A percentile compares a stretch with the other conserved stretches of the same genome.
Evolutionary conservation across 495 filamentous ascomycete genomes (phyloP).

Genomic region (Penicillium egyptiacum): DNA sequence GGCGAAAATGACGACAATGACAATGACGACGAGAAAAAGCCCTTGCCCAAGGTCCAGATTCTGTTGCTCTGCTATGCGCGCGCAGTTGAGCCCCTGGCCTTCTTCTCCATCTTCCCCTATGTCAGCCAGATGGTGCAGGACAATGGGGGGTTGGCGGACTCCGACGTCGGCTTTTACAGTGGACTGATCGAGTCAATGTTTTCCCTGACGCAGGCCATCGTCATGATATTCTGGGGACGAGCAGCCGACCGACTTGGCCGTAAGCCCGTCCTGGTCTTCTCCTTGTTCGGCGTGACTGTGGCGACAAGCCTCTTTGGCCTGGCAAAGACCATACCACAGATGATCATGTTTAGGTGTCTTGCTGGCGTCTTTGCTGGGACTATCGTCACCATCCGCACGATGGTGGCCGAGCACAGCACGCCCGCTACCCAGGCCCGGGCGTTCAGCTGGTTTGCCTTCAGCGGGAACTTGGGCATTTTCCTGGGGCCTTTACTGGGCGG

Average conservation of each 20-base stretch:
- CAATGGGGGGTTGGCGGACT: constrained; percentile 53
- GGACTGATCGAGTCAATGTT: constrained; percentile 73
- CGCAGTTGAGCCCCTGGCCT: constrained; percentile 70
- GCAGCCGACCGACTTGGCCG: constrained; percentile 65
- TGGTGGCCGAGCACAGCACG: constrained; percentile 69
- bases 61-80: constrained; percentile 65
- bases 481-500: constrained; percentile 65
- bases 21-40: constrained; percentile 24
- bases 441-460: constrained; percentile 72
- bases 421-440: constrained; percentile 63
- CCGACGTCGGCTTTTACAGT: constrained; percentile 69
- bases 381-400: constrained; percentile 66
- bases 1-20: background rate
- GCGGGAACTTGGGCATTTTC: constrained; percentile 67
- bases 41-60: constrained; percentile 60
- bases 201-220: constrained; percentile 63
- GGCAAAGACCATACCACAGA: constrained; percentile 59
- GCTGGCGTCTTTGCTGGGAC: constrained; percentile 69
- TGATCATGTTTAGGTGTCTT: constrained; percentile 63
- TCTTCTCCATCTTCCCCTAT: constrained; percentile 75
- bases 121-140: constrained; percentile 68
- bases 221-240: constrained; percentile 61
- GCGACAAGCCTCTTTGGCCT: constrained; percentile 62
- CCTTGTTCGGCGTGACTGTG: constrained; percentile 57
- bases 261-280: constrained; percentile 65